A percentile compares a stretch with the other conserved stretches of the same genome.
These are phyloP conservation scores for Zygoascus meyerae DNA, from an alignment of 1,139 yeast genomes.

Conservation along the genomic window DNA sequence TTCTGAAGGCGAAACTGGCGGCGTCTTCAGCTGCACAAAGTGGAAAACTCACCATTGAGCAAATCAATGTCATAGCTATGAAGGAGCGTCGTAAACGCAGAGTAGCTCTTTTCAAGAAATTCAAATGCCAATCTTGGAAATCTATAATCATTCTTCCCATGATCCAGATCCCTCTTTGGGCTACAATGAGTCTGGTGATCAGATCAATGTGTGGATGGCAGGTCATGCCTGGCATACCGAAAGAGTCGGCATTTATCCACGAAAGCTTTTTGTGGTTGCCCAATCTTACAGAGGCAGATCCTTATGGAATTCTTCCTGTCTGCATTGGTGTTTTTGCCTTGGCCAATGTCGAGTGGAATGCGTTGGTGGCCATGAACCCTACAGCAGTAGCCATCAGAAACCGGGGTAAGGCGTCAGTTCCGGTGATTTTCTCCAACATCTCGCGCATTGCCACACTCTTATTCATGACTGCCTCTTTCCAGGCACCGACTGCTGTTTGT, in stretches of 20 bases:
- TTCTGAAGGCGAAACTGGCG: constrained; percentile 66
- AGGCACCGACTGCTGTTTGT: constrained; percentile 77
- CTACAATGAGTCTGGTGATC: constrained; percentile 65
- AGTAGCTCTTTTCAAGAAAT: constrained; percentile 55
- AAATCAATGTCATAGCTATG: constrained; percentile 62
- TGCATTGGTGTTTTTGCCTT: constrained; percentile 64
- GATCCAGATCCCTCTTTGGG: constrained; percentile 87
- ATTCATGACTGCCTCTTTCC: constrained; percentile 76
- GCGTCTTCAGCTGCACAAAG: constrained; percentile 35
- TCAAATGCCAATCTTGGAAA: constrained; percentile 76
- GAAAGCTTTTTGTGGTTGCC: constrained; percentile 58
- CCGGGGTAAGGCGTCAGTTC: constrained; percentile 51
- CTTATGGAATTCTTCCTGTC: constrained; percentile 60
- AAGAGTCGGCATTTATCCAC: constrained; percentile 48
- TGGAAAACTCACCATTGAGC: constrained; percentile 60
- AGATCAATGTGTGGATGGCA: constrained; percentile 74
- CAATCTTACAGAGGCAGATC: constrained; percentile 59
- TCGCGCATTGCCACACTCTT: constrained; percentile 72
- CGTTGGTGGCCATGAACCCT: constrained; percentile 47
- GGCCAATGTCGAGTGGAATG: constrained; percentile 75
- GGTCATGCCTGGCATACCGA: constrained; percentile 36
- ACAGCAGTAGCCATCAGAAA: constrained; percentile 34
- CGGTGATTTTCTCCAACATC: constrained; percentile 52
- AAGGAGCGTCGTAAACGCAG: constrained; percentile 78
- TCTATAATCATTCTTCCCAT: constrained; percentile 61